phyloP scores from a whole-genome alignment of 164 flowering plant genomes.

The Buxus sempervirens region DNA sequence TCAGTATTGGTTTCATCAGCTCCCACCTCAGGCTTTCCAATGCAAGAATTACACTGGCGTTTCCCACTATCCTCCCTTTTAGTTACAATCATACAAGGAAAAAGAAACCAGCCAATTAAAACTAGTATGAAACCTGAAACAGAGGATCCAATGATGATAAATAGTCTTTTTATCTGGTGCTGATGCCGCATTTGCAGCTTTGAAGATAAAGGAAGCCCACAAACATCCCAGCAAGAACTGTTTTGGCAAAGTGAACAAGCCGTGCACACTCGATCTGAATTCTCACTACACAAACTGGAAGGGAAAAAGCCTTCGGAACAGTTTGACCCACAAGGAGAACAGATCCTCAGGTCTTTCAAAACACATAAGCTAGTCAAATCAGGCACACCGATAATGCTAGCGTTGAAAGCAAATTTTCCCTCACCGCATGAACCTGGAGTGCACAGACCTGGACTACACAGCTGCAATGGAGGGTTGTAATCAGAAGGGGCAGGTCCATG shows the following conservation, averaged over 20 bases:
- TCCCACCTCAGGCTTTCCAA: conserved; percentile 43
- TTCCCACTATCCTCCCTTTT: conserved; percentile 33
- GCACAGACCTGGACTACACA: conserved; percentile 85
- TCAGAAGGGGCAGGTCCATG: conserved; percentile 28
- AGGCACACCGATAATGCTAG: conserved; percentile 66
- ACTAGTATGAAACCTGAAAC: conserved; percentile 40
- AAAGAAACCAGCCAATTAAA: conserved; percentile 44
- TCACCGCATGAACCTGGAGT: conserved; percentile 41
- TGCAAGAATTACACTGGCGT: conserved; percentile 41
- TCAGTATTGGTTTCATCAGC: conserved; percentile 31
- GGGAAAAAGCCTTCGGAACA: conserved; percentile 68
- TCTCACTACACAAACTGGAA: conserved; percentile 60
- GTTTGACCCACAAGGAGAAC: conserved; percentile 70
- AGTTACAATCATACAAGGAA: conserved; percentile 34
- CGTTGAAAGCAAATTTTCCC: conserved; percentile 71
- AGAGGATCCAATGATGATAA: conserved; percentile 47
- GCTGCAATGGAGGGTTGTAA: conserved; percentile 73
- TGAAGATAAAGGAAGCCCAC: conserved; percentile 38
- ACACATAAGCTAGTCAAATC: conserved; percentile 67
- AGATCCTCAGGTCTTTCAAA: conserved; percentile 53
- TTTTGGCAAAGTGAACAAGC: conserved; percentile 89
- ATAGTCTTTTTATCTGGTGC: conserved; percentile 28
- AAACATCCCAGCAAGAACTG: conserved; percentile 68
- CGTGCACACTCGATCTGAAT: conserved; percentile 78
- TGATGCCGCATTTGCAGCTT: conserved; percentile 23